Evolutionary conservation across 352 stramenopile species (phyloP).

Genomic region (Salisapilia sapeloensis): DNA sequence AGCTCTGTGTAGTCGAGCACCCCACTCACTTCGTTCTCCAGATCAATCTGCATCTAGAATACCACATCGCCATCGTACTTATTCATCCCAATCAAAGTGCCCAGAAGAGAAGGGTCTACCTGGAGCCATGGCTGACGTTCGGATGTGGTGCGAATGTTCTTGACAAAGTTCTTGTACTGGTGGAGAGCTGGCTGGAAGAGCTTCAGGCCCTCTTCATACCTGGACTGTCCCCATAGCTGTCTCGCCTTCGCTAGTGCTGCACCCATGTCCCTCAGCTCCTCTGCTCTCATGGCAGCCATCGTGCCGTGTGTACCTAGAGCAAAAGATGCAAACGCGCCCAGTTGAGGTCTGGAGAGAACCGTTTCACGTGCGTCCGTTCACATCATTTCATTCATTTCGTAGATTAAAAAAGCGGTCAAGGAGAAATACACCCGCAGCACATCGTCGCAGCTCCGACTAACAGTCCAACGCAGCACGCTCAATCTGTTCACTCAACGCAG

Average conservation of each 20-base stretch:
- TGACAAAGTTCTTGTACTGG: conserved; percentile 40
- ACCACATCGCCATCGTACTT: no score
- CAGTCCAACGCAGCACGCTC: conserved; percentile 20
- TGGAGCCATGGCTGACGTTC: conserved; percentile 73
- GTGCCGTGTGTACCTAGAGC: not conserved
- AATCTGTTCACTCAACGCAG: conserved; percentile 33
- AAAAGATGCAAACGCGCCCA: no score
- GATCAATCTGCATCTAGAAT: conserved; percentile 58
- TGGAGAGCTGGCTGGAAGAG: conserved; percentile 42
- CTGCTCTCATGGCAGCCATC: conserved; percentile 29
- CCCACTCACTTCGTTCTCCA: conserved; percentile 61
- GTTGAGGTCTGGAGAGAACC: not conserved
- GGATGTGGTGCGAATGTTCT: conserved; percentile 42
- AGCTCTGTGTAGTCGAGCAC: conserved; percentile 68
- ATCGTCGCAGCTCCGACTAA: conserved; percentile 3
- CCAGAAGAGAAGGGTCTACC: conserved; percentile 7
- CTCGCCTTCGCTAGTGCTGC: conserved; percentile 36
- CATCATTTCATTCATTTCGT: not conserved
- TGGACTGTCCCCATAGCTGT: conserved; percentile 38
- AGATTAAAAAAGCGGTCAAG: not conserved
- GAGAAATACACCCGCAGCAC: not conserved
- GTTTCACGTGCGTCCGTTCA: not conserved
- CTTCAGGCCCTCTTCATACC: conserved; percentile 41
- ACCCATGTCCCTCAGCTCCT: conserved; percentile 51
- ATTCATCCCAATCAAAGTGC: not conserved